phyloP scores from a whole-genome alignment of 305 asterid genomes.

The Nicotiana rustica region DNA sequence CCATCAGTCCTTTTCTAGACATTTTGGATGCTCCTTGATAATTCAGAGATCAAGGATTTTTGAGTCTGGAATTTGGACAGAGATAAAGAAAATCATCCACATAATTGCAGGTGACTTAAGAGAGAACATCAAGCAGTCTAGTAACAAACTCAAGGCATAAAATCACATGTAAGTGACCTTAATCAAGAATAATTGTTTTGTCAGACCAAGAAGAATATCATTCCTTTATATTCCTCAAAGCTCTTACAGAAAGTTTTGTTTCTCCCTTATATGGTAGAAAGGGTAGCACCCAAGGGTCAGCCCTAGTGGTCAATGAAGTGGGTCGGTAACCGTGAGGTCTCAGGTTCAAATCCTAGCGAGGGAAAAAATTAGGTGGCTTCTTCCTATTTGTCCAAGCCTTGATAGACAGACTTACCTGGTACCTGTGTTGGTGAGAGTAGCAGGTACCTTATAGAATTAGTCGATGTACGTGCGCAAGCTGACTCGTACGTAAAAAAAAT shows the following conservation, averaged over 20 bases:
- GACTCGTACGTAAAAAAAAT: too few species aligned
- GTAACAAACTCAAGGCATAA: not conserved
- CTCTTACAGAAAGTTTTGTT: not conserved
- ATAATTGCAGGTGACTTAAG: not conserved
- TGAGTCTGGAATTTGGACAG: slow-evolving; percentile 37
- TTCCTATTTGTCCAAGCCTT: too few species aligned
- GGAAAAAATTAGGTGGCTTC: too few species aligned
- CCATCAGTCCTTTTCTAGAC: slow-evolving; percentile 94
- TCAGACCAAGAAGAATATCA: not conserved
- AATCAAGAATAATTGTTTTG: not conserved
- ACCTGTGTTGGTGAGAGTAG: too few species aligned
- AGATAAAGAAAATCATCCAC: slow-evolving; percentile 27
- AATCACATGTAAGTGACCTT: not conserved
- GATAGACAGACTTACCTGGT: too few species aligned
- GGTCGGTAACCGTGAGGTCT: too few species aligned
- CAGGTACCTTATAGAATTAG: too few species aligned
- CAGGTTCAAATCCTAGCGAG: too few species aligned
- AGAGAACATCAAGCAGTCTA: slow-evolving; percentile 4
- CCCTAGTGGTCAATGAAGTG: too few species aligned
- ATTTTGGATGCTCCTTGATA: slow-evolving; percentile 52
- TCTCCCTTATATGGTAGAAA: not conserved
- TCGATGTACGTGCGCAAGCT: too few species aligned
- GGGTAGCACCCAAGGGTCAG: not conserved
- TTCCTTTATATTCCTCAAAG: not conserved
- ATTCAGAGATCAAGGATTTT: slow-evolving; percentile 1